These are phyloP conservation scores for Skeletonema grethae DNA, from an alignment of 108 stramenopile genomes.

Conservation along the genomic window DNA sequence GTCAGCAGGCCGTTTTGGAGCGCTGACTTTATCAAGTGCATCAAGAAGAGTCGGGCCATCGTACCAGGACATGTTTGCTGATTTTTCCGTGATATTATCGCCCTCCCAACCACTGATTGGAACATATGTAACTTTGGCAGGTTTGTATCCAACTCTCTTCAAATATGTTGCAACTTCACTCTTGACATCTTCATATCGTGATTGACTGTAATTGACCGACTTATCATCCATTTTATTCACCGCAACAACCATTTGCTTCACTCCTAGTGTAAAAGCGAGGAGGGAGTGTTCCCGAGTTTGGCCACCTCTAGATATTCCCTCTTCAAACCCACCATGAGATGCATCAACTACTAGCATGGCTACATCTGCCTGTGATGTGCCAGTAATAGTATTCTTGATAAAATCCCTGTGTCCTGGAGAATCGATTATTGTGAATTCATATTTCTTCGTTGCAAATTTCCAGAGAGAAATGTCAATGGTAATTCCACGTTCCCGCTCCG, in stretches of 20 bases:
- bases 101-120: slow-evolving; percentile 96
- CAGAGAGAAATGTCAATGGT: slow-evolving; percentile 99
- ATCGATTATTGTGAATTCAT: slow-evolving; percentile 95
- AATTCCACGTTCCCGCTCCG: slow-evolving; percentile 98
- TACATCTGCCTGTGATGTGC: slow-evolving; percentile 97
- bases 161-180: slow-evolving; percentile 61
- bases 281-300: slow-evolving; percentile 97
- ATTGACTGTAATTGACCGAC: slow-evolving; percentile 82
- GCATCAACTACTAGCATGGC: slow-evolving; percentile 93
- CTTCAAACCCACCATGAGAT: slow-evolving; percentile 90
- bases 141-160: slow-evolving; percentile 72
- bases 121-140: slow-evolving; percentile 85
- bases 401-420: slow-evolving; percentile 96
- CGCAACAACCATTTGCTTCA: slow-evolving; percentile 95
- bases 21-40: slow-evolving; percentile 86
- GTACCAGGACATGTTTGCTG: slow-evolving; percentile 90
- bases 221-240: slow-evolving; percentile 98
- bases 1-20: slow-evolving; percentile 87
- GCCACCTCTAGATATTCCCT: slow-evolving; percentile 91
- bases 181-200: slow-evolving; percentile 89
- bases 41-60: slow-evolving; percentile 88
- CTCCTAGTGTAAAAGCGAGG: slow-evolving; percentile 95
- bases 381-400: slow-evolving; percentile 98
- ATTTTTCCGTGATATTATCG: slow-evolving; percentile 91
- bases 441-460: slow-evolving; percentile 88